A percentile compares a stretch with the other conserved stretches of the same genome.
These are phyloP conservation scores for Nakaseomyces glabratus DNA, from an alignment of 1,139 yeast genomes.

Conservation along the genomic window DNA sequence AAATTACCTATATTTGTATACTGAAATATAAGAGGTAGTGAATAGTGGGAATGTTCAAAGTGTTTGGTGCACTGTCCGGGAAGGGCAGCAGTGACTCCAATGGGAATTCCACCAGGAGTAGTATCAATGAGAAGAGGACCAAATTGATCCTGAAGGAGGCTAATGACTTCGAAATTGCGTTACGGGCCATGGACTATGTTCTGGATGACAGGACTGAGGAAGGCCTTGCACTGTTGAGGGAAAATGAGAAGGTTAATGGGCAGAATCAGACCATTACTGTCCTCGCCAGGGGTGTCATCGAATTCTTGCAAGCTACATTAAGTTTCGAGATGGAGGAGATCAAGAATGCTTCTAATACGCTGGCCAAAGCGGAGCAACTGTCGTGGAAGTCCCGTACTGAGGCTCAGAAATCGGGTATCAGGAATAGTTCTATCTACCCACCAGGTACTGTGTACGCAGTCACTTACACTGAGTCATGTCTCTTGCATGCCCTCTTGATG, in stretches of 20 bases:
- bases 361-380: slow-evolving; percentile 65
- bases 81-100: slow-evolving; percentile 11
- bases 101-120: slow-evolving; percentile 8
- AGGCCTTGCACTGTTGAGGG: slow-evolving; percentile 49
- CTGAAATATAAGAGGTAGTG: no score
- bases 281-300: slow-evolving; percentile 79
- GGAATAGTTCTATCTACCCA: slow-evolving; percentile 66
- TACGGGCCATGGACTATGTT: slow-evolving; percentile 84
- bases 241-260: slow-evolving; percentile 35
- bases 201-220: slow-evolving; percentile 74
- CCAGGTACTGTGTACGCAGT: slow-evolving; percentile 93
- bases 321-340: slow-evolving; percentile 89
- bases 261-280: slow-evolving; percentile 50
- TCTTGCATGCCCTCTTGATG: slow-evolving; percentile 70
- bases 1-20: no score
- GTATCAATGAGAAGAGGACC: slow-evolving; percentile 21
- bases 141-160: slow-evolving; percentile 36
- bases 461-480: slow-evolving; percentile 78
- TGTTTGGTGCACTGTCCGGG: slow-evolving; percentile 24
- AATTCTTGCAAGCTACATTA: slow-evolving; percentile 81
- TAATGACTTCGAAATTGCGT: slow-evolving; percentile 57
- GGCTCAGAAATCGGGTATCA: slow-evolving; percentile 48
- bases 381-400: slow-evolving; percentile 54
- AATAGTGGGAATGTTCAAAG: slow-evolving; percentile 27
- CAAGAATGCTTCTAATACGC: slow-evolving; percentile 62